Percentiles rank a stretch among this genome's conserved stretches.
These are phyloP conservation scores for Micractinium conductrix DNA, from an alignment of 139 green algal species.

Conservation along the genomic window DNA sequence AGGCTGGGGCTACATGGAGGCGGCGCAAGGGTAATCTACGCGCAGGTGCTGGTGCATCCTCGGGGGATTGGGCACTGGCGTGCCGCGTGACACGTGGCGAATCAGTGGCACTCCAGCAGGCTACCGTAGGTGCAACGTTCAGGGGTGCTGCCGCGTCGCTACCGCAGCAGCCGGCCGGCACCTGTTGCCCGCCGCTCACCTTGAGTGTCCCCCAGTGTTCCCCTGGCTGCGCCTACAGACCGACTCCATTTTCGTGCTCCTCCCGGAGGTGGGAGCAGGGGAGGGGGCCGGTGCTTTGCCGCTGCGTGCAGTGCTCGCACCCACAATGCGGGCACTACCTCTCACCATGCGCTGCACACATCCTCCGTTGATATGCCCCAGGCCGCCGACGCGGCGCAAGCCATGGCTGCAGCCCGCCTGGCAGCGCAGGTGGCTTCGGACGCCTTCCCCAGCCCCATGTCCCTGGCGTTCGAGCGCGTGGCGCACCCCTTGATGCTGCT, in stretches of 20 bases:
- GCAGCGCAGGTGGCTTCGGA: constrained; percentile 31
- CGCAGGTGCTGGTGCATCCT: too few relatives aligned
- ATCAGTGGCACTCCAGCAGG: too few relatives aligned
- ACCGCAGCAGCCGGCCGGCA: too few relatives aligned
- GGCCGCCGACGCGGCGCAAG: constrained; percentile 6
- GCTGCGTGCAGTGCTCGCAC: not conserved
- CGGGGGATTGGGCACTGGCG: too few relatives aligned
- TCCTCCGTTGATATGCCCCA: constrained; percentile 52
- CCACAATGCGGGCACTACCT: not conserved
- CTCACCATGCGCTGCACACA: not conserved
- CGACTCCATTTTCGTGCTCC: constrained; percentile 73
- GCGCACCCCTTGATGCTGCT: constrained; percentile 77
- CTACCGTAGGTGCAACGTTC: too few relatives aligned
- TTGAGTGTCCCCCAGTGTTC: too few relatives aligned
- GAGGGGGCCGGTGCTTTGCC: too few relatives aligned
- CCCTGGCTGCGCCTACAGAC: too few relatives aligned
- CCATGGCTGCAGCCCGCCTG: constrained; percentile 30
- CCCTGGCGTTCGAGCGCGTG: constrained; percentile 77
- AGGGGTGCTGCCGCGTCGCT: too few relatives aligned
- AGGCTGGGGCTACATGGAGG: constrained; percentile 26
- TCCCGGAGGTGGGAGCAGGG: constrained; percentile 44
- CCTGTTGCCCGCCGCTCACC: too few relatives aligned
- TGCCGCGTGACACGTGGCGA: too few relatives aligned
- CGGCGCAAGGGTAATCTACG: constrained; percentile 73
- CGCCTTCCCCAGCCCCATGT: constrained; percentile 51